These are phyloP conservation scores for Populus alba DNA, from an alignment of 345 rosid genomes.

Conservation along the genomic window DNA sequence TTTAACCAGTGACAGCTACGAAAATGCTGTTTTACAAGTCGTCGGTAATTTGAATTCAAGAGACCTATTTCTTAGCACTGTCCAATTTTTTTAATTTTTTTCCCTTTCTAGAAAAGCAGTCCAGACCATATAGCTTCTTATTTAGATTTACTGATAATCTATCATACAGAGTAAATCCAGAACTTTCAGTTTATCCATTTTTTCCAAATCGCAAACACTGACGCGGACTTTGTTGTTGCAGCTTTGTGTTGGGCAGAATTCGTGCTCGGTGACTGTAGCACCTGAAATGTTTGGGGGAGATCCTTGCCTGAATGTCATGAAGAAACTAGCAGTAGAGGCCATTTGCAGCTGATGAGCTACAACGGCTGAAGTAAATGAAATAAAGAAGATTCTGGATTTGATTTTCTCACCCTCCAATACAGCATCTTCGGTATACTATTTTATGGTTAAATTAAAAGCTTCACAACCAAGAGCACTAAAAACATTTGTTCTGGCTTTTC, in stretches of 20 bases:
- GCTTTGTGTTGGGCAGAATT: slow-evolving; percentile 89
- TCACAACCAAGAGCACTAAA: slow-evolving; percentile 19
- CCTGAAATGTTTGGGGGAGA: slow-evolving; percentile 97
- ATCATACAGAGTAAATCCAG: background rate
- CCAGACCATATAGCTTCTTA: background rate
- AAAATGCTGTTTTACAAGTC: background rate
- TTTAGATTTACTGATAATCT: background rate
- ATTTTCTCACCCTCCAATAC: slow-evolving; percentile 19
- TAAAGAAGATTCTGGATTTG: slow-evolving; percentile 18
- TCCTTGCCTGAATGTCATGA: slow-evolving; percentile 87
- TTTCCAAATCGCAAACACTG: background rate
- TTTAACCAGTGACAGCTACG: background rate
- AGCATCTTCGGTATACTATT: slow-evolving; percentile 21
- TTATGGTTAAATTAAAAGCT: slow-evolving; percentile 20
- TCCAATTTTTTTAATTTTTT: background rate
- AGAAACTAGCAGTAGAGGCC: slow-evolving; percentile 89
- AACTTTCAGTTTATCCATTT: background rate
- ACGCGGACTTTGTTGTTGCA: slow-evolving; percentile 35
- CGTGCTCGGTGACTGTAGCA: slow-evolving; percentile 89
- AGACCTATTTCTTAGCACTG: background rate
- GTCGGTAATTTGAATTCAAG: background rate
- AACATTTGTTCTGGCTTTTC: slow-evolving; percentile 37
- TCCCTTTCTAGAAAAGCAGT: background rate
- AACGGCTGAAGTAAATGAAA: slow-evolving; percentile 1
- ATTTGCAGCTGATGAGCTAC: slow-evolving; percentile 57